phyloP scores from a whole-genome alignment of 1,139 yeast species.

The Yamadazyma oceani region DNA sequence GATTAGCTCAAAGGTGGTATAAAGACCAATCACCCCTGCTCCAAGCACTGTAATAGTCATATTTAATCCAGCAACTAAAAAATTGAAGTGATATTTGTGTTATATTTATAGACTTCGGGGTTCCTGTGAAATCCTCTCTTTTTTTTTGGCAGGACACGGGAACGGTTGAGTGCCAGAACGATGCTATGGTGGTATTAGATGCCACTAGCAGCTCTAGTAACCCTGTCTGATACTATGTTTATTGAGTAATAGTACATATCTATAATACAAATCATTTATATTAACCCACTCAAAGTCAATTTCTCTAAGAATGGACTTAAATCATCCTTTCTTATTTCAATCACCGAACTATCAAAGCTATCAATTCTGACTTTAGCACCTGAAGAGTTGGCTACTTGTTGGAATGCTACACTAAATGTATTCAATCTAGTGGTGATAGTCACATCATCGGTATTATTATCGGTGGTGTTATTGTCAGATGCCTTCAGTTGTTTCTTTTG shows the following conservation, averaged over 20 bases:
- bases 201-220: no score
- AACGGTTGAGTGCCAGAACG: no score
- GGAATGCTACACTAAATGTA: constrained; percentile 88
- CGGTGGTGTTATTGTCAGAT: background rate
- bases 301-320: constrained; percentile 84
- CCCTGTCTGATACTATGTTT: no score
- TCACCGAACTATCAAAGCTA: constrained; percentile 90
- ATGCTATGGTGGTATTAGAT: no score
- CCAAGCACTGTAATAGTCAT: constrained; percentile 7
- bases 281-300: constrained; percentile 48
- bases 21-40: constrained; percentile 28
- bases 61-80: no score
- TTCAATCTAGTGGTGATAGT: constrained; percentile 51
- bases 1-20: constrained; percentile 23
- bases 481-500: constrained; percentile 22
- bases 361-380: constrained; percentile 91
- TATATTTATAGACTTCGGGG: no score
- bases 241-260: constrained; percentile 27
- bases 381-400: constrained; percentile 75
- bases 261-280: constrained; percentile 18
- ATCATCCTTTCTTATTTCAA: constrained; percentile 87
- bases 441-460: constrained; percentile 10
- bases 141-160: no score
- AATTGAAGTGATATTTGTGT: no score
- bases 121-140: no score